Evolutionary conservation across 805 yeast species (phyloP), one percentile per base, ranked within the genome.

Genomic region (Starmerella vaccinii): DNA sequence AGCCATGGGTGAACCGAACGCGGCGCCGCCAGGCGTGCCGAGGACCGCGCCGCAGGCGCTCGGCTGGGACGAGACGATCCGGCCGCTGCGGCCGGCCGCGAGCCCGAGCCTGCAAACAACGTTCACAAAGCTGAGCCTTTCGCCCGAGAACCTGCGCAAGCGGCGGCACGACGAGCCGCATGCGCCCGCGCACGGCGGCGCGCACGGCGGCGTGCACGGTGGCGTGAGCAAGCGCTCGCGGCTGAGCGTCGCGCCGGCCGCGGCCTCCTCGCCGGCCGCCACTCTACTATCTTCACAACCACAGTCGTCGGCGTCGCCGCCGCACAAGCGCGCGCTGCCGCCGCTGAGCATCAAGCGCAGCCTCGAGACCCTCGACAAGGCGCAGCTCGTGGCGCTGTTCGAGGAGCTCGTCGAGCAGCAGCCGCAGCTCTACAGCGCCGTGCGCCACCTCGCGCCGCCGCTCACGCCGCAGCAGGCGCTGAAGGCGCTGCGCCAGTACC

Each of bases 351-450:
- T 84, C 18, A 64, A 69, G 43, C 72, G 95, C 52, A 65, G 83
- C 24, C 71, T 86, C 19, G 92, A 86, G 63, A 77, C 82, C 8
- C 68, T 86, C 52, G 84, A 81, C 63, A 75, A 75, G 49, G 63
- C 70, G 46, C 70, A 77, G 39, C 69, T 86, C 32, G 78, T 77
- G 59, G 58, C 59, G 10, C 63, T 86, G 43, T 65, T 86, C 27
- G 68, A 69, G 23, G 68, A 71, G 30, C 68, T 86, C 46, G 73
- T 85, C 27, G 68, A 71, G 12, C 65, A 67, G 23, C 81, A 82
- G 60, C 92, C 92, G 0, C 83, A 81, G 59, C 65, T 84, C 7
- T 67, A 74, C 1, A 65, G 64, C 16, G 76, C 79, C 30, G 67
- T 87, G 44, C 59, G 71, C 18, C 56, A 55, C 30, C 60, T 74